phyloP scores from a whole-genome alignment of 176 grass and related monocot species.

The Carex kokanica region DNA sequence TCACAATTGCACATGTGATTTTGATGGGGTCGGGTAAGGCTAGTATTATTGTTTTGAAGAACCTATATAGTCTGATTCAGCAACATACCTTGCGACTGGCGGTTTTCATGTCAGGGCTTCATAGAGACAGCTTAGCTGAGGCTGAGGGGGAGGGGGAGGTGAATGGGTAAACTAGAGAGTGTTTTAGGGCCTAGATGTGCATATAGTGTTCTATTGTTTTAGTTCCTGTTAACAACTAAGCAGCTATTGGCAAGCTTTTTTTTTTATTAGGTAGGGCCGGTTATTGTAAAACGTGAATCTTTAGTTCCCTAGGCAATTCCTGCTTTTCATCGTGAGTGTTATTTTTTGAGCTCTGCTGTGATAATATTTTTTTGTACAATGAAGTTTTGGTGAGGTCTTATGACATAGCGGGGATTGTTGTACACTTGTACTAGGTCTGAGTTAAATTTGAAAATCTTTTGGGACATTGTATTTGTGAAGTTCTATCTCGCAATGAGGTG shows the following conservation, averaged over 20 bases:
- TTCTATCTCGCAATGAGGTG: neutral
- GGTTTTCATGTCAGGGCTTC: slow-evolving; percentile 49
- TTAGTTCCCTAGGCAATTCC: neutral
- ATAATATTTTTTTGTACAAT: neutral
- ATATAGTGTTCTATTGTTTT: neutral
- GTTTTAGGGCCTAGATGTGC: neutral
- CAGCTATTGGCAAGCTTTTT: neutral
- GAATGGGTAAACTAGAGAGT: neutral
- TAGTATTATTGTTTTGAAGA: slow-evolving; percentile 55
- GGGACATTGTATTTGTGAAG: neutral
- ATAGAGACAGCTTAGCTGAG: slow-evolving; percentile 20
- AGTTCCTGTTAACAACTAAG: neutral
- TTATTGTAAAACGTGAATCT: neutral
- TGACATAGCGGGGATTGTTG: neutral
- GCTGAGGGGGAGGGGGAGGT: neutral
- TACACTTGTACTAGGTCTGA: neutral
- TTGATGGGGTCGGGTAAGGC: slow-evolving; percentile 42
- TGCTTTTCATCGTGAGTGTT: neutral
- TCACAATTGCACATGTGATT: slow-evolving; percentile 67
- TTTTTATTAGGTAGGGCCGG: neutral
- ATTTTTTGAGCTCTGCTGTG: neutral
- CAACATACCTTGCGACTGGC: slow-evolving; percentile 53
- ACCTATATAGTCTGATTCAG: slow-evolving; percentile 56
- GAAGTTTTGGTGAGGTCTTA: neutral
- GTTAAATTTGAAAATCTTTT: neutral